Conservation (phyloP, 2,329 filamentous ascomycete species). For the Epichloe baconii region DNA sequence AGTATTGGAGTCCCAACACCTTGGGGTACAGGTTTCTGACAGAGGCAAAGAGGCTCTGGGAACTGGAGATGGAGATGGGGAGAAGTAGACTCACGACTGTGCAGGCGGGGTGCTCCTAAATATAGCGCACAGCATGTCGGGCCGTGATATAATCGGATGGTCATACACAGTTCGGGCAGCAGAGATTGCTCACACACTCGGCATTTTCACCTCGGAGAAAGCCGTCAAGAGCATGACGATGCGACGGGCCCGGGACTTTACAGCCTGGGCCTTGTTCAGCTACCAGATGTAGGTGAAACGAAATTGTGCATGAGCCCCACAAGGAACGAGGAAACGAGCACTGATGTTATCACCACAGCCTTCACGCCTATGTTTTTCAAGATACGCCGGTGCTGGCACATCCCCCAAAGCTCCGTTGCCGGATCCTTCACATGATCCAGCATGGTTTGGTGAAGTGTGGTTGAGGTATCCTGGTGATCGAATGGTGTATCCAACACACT, state of each 20-base stretch:
- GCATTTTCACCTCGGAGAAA: slow-evolving; percentile 15
- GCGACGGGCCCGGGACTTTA: slow-evolving; percentile 12
- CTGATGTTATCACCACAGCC: slow-evolving; percentile 6
- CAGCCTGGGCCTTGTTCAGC: slow-evolving; percentile 24
- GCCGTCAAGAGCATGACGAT: slow-evolving; percentile 7
- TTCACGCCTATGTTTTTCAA: slow-evolving; percentile 14
- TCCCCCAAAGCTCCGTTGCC: slow-evolving; percentile 20
- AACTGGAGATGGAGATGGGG: slow-evolving; percentile 14
- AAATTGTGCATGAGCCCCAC: neutral
- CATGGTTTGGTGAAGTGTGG: slow-evolving; percentile 24
- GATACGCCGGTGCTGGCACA: slow-evolving; percentile 15
- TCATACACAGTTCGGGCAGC: slow-evolving; percentile 20
- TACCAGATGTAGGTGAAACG: slow-evolving; percentile 17
- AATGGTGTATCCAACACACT: slow-evolving; percentile 10
- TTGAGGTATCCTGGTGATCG: slow-evolving; percentile 20
- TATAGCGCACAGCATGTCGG: slow-evolving; percentile 19
- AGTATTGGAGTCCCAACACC: slow-evolving; percentile 24
- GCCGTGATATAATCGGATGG: slow-evolving; percentile 24
- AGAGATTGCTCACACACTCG: slow-evolving; percentile 18
- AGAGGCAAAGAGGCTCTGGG: slow-evolving; percentile 26
- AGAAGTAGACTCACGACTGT: slow-evolving; percentile 18
- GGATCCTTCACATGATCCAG: slow-evolving; percentile 9
- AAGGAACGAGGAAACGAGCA: no score
- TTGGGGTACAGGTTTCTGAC: slow-evolving; percentile 23
- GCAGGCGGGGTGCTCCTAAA: slow-evolving; percentile 22